A percentile compares a stretch with the other conserved stretches of the same genome.
These are phyloP conservation scores for Eimeria maxima DNA, from an alignment of 169 alveolate genomes.

Conservation along the genomic window DNA sequence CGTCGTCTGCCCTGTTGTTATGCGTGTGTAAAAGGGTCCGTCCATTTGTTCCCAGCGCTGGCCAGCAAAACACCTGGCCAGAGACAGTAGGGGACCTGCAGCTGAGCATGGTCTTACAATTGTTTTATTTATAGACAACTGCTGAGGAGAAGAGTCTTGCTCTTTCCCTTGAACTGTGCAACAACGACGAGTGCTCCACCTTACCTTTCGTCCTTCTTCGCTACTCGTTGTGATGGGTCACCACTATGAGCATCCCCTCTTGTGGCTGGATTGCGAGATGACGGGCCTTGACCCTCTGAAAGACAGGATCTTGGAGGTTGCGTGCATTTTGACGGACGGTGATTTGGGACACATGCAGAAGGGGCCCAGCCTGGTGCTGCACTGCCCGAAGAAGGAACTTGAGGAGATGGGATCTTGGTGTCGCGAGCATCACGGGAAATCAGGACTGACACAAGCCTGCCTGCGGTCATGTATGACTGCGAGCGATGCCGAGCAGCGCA, in stretches of 20 bases:
- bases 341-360: conserved; percentile 77
- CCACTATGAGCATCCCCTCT: conserved; percentile 61
- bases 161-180: not conserved
- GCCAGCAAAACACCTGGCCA: not conserved
- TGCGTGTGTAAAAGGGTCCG: not conserved
- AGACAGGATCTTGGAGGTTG: conserved; percentile 90
- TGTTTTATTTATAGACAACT: not conserved
- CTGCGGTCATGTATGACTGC: conserved; percentile 84
- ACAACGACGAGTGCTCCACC: not conserved
- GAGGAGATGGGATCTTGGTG: conserved; percentile 91
- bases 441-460: conserved; percentile 88
- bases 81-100: not conserved
- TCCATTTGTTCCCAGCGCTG: not conserved
- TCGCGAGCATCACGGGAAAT: conserved; percentile 86
- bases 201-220: not conserved
- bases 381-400: conserved; percentile 86
- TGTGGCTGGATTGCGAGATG: conserved; percentile 93
- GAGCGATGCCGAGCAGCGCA: conserved; percentile 86
- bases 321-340: conserved; percentile 91
- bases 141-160: not conserved
- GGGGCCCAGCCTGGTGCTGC: conserved; percentile 89
- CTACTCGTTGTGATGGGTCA: conserved; percentile 7
- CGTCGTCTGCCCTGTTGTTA: not conserved
- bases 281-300: conserved; percentile 89
- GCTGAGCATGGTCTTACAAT: not conserved